These are phyloP conservation scores for Sporisorium iseilematis-ciliati DNA, from an alignment of 1,284 basidiomycete species.

Conservation along the genomic window DNA sequence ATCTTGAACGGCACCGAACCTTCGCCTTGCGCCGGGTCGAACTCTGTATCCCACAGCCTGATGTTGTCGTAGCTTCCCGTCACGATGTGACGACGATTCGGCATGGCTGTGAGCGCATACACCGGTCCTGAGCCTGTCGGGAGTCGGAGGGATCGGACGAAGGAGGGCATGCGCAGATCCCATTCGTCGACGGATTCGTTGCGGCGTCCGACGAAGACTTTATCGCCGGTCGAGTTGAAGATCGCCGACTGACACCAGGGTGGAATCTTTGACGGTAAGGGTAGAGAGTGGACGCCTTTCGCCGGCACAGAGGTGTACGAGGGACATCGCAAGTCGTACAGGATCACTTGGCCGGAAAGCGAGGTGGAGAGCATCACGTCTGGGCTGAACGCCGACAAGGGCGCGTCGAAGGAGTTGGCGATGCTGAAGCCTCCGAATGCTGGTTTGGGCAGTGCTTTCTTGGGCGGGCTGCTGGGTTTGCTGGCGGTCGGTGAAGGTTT, in stretches of 20 bases:
- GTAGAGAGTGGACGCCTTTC: constrained; percentile 81
- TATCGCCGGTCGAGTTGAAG: constrained; percentile 88
- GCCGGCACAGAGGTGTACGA: constrained; percentile 71
- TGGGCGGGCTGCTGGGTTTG: constrained; percentile 11
- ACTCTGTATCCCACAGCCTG: constrained; percentile 90
- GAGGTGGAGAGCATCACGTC: constrained; percentile 89
- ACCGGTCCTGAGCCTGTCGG: constrained; percentile 90
- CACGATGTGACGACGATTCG: constrained; percentile 88
- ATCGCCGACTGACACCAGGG: constrained; percentile 83
- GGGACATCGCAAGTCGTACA: constrained; percentile 87
- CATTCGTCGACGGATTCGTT: constrained; percentile 93
- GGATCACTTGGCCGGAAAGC: constrained; percentile 89
- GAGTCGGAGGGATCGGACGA: constrained; percentile 85
- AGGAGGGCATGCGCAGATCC: constrained; percentile 76
- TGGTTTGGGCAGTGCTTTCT: constrained; percentile 57
- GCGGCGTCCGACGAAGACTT: constrained; percentile 90
- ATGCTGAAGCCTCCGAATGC: constrained; percentile 59
- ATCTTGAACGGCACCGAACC: constrained; percentile 80
- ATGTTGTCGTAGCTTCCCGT: constrained; percentile 94
- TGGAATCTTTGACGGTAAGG: constrained; percentile 88
- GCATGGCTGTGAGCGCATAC: constrained; percentile 88
- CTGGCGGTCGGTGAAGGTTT: constrained; percentile 12
- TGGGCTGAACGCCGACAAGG: constrained; percentile 75
- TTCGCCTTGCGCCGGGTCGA: constrained; percentile 74
- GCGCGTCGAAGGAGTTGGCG: constrained; percentile 62